Base-by-base conservation (phyloP, 129 eudicot species). In the Flaveria linearis region DNA sequence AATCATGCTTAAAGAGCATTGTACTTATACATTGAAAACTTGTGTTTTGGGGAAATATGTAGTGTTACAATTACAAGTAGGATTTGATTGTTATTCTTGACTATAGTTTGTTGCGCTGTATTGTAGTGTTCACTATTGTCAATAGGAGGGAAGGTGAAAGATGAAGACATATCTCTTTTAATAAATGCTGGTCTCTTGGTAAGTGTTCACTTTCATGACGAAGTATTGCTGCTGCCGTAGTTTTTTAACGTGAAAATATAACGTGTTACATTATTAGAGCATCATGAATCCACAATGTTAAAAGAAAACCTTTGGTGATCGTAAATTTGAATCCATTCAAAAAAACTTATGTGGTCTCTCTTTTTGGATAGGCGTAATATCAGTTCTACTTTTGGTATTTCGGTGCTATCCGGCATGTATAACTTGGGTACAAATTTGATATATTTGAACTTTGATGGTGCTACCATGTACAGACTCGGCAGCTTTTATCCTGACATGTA, bases 121-220 rank as follows among this genome's bases (percentile, higher is more conserved):
- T 88, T 87, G 83, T 80, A 95, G 99, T 83, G 85, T 72, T 79
- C 88, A 18, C 87, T 91, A 72, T 84, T 95, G 43, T 87, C 94
- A 20, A 50, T 81, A n/a, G 99, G 96, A 63, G 99, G 99, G 77
- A 91, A 87, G 81, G 99, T 95, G 90, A 87, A 86, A 69, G 99
- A 95, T 64, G 96, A 86, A 71, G 96, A 95, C 78, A 78, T 89
- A 61, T 87, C 99, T 80, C 90, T 89, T 42, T 77, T 95, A 83
- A 91, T 95, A 30, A 91, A 82, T 76, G 92, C 97, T n/a, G 99
- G 99, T 62, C 86, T 95, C 53, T 85, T 95, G 66, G 99, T 95
- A 79, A 93, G 97, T 79, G 22, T 28, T 66, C 51, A 66, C 71
- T 66, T 65, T 36, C 41, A 5, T 36, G 5, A 36, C 1, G 41